Percentiles rank a stretch among this genome's conserved stretches.
Conservation (phyloP, 257 asterid genomes). For the Fraxinus anomala region DNA sequence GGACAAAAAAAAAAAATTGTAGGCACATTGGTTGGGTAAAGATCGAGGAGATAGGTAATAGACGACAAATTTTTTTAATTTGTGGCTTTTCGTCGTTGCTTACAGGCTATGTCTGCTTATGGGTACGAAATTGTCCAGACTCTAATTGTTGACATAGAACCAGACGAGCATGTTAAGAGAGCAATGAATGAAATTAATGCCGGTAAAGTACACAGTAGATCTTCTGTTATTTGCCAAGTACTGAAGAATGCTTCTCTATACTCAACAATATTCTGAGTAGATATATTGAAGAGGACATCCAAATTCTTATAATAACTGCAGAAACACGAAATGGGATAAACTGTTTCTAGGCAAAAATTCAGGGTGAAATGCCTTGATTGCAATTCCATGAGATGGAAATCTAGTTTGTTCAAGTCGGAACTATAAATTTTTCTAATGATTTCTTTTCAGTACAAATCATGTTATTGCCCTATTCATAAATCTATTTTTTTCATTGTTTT, state of each 20-base stretch:
- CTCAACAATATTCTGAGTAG: neutral
- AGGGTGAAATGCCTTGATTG: neutral
- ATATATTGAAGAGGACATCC: neutral
- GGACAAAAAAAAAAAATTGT: too few species aligned
- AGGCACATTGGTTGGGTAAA: too few species aligned
- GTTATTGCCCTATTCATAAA: neutral
- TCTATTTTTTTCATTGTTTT: neutral
- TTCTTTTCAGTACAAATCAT: neutral
- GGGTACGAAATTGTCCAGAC: conserved; percentile 46
- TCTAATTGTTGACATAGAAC: conserved; percentile 45
- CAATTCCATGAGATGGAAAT: neutral
- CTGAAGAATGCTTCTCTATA: neutral
- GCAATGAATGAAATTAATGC: conserved; percentile 50
- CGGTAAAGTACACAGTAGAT: conserved; percentile 18
- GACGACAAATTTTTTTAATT: too few species aligned
- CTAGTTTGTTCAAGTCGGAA: neutral
- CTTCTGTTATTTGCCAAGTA: neutral
- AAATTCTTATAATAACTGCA: neutral
- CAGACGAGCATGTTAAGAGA: conserved; percentile 48
- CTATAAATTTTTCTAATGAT: neutral
- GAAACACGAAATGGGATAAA: neutral
- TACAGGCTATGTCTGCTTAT: conserved; percentile 46
- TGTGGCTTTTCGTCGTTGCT: conserved; percentile 6
- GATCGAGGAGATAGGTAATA: too few species aligned
- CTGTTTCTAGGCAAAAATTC: neutral